Evolutionary conservation across 2,329 filamentous ascomycete species (phyloP), one percentile per base, ranked within the genome.

Genomic region (Aspergillus bombycis): DNA sequence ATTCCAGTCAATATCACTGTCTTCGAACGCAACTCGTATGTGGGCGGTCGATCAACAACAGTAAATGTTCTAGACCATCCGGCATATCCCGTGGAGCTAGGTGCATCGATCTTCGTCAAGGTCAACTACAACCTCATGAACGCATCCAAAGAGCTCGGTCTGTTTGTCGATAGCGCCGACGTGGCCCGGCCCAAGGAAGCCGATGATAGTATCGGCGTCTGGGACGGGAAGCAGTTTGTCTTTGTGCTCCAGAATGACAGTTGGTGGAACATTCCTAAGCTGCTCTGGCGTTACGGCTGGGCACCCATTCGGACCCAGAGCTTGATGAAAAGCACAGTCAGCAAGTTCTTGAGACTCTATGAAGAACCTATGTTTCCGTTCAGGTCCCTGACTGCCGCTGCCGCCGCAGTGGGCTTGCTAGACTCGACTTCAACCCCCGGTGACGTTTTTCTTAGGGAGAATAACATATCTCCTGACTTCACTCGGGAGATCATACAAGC

Each of bases 41-140:
- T 98, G 50, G 95, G 95, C 34, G 95, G 95, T 10, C 91, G 95
- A 30, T 91, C 91, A 9, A 91, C 94, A 34, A 98, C 94, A 0
- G 90, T 97, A 21, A 83, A 93, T 71, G 89, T 88, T 2, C 94
- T 91, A 74, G 85, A 87, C 67, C 84, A 94, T 70, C 82, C 88
- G 1, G 67, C 80, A 0, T 81, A 89, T 45, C 90, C 91, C 1
- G 86, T 97, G 41, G 95, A 99, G 77, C 83, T 98, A 1, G 95
- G 95, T 19, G 95, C 91, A 12, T 94, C 91, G 65, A 97, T 98
- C 70, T 99, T 98, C 74, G 92, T 98, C 52, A 77, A 90, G 56
- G 86, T 91, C 50, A 99, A 98, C 74, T 82, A 88, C 45, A 97
- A 96, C 71, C 85, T 99, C 45, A 87, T 89, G 70, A 89, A 91